Conservation (phyloP, 768 basidiomycete genomes). For the Russula olivacea region DNA sequence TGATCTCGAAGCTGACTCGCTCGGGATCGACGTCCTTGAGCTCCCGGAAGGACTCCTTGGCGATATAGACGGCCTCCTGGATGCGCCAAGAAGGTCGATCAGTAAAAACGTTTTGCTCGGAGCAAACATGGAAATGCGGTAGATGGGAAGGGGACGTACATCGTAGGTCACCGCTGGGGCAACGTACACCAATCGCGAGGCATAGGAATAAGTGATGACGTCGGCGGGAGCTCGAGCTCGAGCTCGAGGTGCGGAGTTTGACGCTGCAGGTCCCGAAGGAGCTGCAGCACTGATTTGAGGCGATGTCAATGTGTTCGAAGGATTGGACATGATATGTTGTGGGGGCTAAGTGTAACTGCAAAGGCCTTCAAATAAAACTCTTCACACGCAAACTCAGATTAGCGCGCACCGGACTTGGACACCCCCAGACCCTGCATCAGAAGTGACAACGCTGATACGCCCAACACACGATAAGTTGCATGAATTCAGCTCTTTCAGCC, state of each 20-base stretch:
- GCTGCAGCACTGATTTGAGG: too few relatives aligned
- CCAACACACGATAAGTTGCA: too few relatives aligned
- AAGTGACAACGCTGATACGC: too few relatives aligned
- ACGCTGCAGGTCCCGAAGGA: not conserved
- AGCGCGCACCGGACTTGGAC: too few relatives aligned
- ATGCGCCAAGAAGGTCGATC: too few relatives aligned
- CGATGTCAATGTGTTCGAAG: too few relatives aligned
- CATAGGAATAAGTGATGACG: conserved; percentile 29
- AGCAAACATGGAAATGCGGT: not conserved
- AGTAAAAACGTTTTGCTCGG: not conserved
- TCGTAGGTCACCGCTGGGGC: conserved; percentile 26
- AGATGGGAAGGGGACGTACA: conserved; percentile 6
- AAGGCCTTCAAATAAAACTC: too few relatives aligned
- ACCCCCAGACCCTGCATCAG: too few relatives aligned
- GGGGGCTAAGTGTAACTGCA: too few relatives aligned
- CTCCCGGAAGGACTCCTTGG: conserved; percentile 25
- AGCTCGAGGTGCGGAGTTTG: not conserved
- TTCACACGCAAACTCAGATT: too few relatives aligned
- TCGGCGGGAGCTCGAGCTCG: not conserved
- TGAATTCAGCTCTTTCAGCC: too few relatives aligned
- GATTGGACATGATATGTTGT: too few relatives aligned
- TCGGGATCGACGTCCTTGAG: conserved; percentile 23
- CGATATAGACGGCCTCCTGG: conserved; percentile 27
- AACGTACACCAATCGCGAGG: conserved; percentile 30
- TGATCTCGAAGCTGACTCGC: conserved; percentile 26